Percentiles rank a stretch among this genome's conserved stretches.
These are phyloP conservation scores for Paramecium sonneborni DNA, from an alignment of 73 alveolate species.

Conservation along the genomic window DNA sequence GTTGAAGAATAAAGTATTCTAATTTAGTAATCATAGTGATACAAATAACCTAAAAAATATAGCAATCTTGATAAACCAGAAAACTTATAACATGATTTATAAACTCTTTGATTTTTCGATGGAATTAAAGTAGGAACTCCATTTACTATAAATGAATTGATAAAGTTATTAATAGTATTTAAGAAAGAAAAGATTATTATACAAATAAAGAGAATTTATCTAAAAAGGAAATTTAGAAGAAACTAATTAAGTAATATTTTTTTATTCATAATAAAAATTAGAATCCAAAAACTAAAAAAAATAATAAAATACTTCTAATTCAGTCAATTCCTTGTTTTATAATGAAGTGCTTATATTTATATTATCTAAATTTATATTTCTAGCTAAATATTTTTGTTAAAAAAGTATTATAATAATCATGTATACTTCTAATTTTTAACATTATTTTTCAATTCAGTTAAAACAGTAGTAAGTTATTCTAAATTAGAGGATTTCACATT, in stretches of 20 bases:
- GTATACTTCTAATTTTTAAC: constrained; percentile 13
- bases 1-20: background rate
- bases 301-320: background rate
- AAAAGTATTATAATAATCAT: constrained; percentile 45
- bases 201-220: background rate
- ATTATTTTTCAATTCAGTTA: constrained; percentile 39
- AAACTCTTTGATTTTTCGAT: background rate
- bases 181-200: background rate
- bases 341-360: background rate
- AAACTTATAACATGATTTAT: background rate
- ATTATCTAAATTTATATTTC: background rate
- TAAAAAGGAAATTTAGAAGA: background rate
- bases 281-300: background rate
- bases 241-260: background rate
- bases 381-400: background rate
- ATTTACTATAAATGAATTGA: background rate
- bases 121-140: background rate
- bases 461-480: background rate
- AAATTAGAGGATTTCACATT: background rate
- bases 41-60: background rate
- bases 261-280: too few species aligned
- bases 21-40: background rate
- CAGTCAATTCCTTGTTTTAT: background rate
- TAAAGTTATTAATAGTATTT: background rate
- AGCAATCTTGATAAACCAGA: background rate